Conservation (phyloP, 768 basidiomycete species). For the Mycena epipterygia region DNA sequence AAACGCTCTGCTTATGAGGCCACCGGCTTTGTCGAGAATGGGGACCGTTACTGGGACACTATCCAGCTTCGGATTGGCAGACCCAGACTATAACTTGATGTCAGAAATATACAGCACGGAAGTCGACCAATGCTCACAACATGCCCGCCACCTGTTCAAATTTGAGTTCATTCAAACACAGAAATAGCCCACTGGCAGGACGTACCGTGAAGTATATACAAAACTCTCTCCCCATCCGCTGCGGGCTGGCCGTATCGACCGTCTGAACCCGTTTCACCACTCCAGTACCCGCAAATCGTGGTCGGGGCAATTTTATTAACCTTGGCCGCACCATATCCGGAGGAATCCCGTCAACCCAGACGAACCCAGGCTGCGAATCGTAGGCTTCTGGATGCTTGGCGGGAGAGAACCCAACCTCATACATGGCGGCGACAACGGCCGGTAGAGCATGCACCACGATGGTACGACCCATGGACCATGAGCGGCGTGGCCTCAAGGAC, state of each 20-base stretch:
- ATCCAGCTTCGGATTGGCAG: constrained; percentile 65
- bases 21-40: constrained; percentile 57
- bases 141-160: neutral
- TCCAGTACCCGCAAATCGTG: neutral
- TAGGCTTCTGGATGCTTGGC: constrained; percentile 67
- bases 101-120: neutral
- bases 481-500: constrained; percentile 59
- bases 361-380: neutral
- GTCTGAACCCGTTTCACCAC: neutral
- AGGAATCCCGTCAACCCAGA: neutral
- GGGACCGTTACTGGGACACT: constrained; percentile 59
- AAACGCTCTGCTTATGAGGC: constrained; percentile 62
- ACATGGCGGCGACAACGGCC: neutral
- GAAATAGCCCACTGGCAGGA: neutral
- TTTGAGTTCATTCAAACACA: neutral
- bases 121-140: neutral
- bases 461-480: constrained; percentile 59
- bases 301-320: neutral
- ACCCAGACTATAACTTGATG: constrained; percentile 29
- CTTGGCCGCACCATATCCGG: neutral
- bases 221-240: neutral
- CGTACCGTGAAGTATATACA: neutral
- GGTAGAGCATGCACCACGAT: constrained; percentile 48
- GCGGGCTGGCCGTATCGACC: neutral
- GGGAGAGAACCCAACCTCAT: constrained; percentile 64